Evolutionary conservation across 352 stramenopile species (phyloP).

Genomic region (Pythium vanterpoolii): DNA sequence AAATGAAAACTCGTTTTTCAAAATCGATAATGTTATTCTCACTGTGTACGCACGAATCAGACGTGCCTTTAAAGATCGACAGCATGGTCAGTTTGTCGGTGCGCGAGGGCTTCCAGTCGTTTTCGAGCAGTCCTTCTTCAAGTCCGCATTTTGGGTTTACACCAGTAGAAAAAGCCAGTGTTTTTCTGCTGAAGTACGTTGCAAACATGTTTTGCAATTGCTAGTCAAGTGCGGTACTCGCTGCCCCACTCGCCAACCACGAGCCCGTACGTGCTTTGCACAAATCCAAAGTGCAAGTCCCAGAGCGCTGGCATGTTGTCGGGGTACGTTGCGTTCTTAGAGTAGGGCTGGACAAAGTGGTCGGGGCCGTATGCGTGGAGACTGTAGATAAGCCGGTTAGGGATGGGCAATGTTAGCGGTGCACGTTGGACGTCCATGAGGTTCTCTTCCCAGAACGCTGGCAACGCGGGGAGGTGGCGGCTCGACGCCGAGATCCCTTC

Average conservation of each 20-base stretch:
- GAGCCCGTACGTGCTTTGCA: slow-evolving; percentile 29
- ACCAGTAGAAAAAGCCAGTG: slow-evolving; percentile 58
- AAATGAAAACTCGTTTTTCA: too few relatives aligned
- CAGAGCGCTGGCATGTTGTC: slow-evolving; percentile 55
- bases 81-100: slow-evolving; percentile 43
- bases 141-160: slow-evolving; percentile 63
- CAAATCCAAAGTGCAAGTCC: slow-evolving; percentile 54
- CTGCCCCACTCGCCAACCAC: slow-evolving; percentile 68
- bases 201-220: slow-evolving; percentile 48
- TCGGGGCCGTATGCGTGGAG: slow-evolving; percentile 51
- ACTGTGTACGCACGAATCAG: too few relatives aligned
- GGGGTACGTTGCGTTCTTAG: slow-evolving; percentile 31
- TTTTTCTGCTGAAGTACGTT: slow-evolving; percentile 28
- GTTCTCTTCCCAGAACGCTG: slow-evolving; percentile 57
- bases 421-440: slow-evolving; percentile 27
- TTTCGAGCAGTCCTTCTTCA: slow-evolving; percentile 49
- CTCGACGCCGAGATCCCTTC: slow-evolving; percentile 43
- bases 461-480: slow-evolving; percentile 24
- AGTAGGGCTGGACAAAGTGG: slow-evolving; percentile 45
- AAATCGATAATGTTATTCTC: too few relatives aligned
- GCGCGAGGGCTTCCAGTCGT: slow-evolving; percentile 54
- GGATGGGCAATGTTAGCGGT: slow-evolving; percentile 28
- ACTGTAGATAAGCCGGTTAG: slow-evolving; percentile 44
- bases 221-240: slow-evolving; percentile 32
- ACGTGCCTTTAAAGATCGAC: slow-evolving; percentile 34